Conservation (phyloP, 805 yeast species). For the Ogataea methanolica region DNA sequence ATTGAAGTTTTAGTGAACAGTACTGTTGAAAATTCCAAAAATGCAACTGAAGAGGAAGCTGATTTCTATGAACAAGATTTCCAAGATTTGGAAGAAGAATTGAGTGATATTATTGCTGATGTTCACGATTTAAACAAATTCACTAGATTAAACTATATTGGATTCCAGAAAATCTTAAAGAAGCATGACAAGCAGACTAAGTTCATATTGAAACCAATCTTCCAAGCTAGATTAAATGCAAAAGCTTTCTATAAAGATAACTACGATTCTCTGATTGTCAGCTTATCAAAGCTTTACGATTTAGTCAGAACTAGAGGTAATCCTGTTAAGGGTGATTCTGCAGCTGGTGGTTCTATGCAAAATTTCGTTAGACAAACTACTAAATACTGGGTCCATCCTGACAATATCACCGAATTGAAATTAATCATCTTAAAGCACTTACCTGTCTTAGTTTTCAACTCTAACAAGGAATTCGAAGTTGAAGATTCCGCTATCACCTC, state of each 20-base stretch:
- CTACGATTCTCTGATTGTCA: slow-evolving; percentile 83
- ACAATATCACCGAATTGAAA: slow-evolving; percentile 93
- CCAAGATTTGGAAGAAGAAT: slow-evolving; percentile 68
- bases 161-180: slow-evolving; percentile 93
- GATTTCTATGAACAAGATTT: slow-evolving; percentile 56
- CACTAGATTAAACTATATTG: slow-evolving; percentile 90
- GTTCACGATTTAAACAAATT: slow-evolving; percentile 96
- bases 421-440: slow-evolving; percentile 87
- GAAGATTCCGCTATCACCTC: slow-evolving; percentile 97
- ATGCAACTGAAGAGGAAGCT: slow-evolving; percentile 33
- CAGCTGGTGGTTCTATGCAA: slow-evolving; percentile 98
- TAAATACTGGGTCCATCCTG: slow-evolving; percentile 99
- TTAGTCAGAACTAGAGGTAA: slow-evolving; percentile 93
- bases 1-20: slow-evolving; percentile 67
- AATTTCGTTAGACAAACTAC: slow-evolving; percentile 98
- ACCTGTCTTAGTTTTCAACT: slow-evolving; percentile 94
- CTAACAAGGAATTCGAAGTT: slow-evolving; percentile 90
- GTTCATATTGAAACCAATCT: slow-evolving; percentile 81
- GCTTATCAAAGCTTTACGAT: slow-evolving; percentile 84
- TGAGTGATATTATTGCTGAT: slow-evolving; percentile 88
- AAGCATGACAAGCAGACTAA: slow-evolving; percentile 91
- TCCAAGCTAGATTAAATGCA: slow-evolving; percentile 86
- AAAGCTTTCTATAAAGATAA: slow-evolving; percentile 96
- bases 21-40: slow-evolving; percentile 41
- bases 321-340: slow-evolving; percentile 89